phyloP scores from a whole-genome alignment of 192 early-diverging fungal genomes.

The Mortierella claussenii region DNA sequence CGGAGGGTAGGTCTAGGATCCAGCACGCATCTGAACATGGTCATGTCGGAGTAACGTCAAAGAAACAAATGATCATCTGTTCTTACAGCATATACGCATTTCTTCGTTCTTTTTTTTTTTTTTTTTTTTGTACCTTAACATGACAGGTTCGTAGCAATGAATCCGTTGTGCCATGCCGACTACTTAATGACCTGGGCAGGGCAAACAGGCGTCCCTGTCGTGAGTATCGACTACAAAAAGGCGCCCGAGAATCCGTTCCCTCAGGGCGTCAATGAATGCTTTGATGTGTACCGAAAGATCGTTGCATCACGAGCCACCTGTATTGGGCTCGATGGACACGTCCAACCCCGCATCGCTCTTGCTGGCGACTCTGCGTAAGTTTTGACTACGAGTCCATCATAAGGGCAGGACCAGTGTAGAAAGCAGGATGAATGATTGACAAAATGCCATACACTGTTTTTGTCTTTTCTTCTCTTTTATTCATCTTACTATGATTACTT shows the following conservation, averaged over 20 bases:
- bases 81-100: too few relatives aligned
- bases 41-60: too few relatives aligned
- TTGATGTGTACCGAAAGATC: constrained; percentile 84
- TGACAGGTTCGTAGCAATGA: constrained; percentile 84
- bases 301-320: constrained; percentile 78
- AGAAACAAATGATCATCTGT: too few relatives aligned
- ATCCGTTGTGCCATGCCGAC: constrained; percentile 87
- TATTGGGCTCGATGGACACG: constrained; percentile 76
- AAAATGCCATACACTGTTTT: too few relatives aligned
- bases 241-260: constrained; percentile 97
- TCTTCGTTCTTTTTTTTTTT: not conserved
- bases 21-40: too few relatives aligned
- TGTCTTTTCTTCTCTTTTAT: too few relatives aligned
- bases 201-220: constrained; percentile 73
- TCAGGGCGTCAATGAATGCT: constrained; percentile 89
- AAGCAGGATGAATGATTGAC: too few relatives aligned
- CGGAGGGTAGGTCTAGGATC: constrained; percentile 66
- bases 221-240: constrained; percentile 93
- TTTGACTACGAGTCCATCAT: too few relatives aligned
- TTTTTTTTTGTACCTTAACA: not conserved
- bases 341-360: constrained; percentile 78
- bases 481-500: too few relatives aligned
- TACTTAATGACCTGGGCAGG: constrained; percentile 85
- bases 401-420: too few relatives aligned
- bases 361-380: constrained; percentile 95